These are phyloP conservation scores for Paradendryphiella salina DNA, from an alignment of 2,329 filamentous ascomycete genomes.

Conservation along the genomic window DNA sequence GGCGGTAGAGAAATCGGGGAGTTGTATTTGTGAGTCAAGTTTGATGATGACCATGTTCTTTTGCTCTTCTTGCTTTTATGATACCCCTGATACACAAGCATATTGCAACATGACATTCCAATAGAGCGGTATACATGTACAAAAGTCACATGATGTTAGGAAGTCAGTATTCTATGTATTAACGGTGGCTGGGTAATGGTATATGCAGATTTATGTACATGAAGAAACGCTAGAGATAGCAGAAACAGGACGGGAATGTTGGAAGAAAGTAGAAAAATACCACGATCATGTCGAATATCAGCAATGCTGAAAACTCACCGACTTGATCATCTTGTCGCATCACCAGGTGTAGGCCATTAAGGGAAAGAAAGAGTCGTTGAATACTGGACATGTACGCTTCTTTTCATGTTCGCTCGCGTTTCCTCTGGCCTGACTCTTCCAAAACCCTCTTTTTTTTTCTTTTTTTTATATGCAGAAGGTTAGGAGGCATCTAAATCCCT, in stretches of 20 bases:
- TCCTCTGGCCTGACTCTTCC: conserved; percentile 17
- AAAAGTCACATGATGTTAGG: too few relatives aligned
- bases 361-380: conserved; percentile 26
- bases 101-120: too few relatives aligned
- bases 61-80: too few relatives aligned
- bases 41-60: too few relatives aligned
- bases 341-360: conserved; percentile 12
- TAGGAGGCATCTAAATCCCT: conserved; percentile 26
- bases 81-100: too few relatives aligned
- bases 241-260: conserved; percentile 2
- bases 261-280: neutral
- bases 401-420: neutral
- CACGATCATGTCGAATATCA: neutral
- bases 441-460: conserved; percentile 19
- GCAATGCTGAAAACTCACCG: conserved; percentile 3
- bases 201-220: conserved; percentile 10
- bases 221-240: conserved; percentile 27
- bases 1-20: too few relatives aligned
- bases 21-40: too few relatives aligned
- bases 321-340: conserved; percentile 1
- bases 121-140: too few relatives aligned
- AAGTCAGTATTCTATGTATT: neutral
- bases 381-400: conserved; percentile 20
- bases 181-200: conserved; percentile 3
- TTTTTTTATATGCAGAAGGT: neutral